Conservation (phyloP, 2,329 filamentous ascomycete genomes). For the Cladosporium colombiae region DNA sequence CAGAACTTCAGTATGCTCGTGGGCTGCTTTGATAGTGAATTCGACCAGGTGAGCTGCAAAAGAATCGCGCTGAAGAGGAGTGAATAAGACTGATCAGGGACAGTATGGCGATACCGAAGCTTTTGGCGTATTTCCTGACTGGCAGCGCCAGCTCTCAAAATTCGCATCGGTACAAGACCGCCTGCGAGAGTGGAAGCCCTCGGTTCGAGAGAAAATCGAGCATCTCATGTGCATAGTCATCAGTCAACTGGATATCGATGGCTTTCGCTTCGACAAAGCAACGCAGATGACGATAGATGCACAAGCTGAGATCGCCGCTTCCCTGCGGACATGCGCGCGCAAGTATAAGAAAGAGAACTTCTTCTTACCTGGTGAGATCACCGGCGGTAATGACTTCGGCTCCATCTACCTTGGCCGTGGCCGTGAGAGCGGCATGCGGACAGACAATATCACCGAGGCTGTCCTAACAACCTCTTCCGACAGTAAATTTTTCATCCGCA, state of each 20-base stretch:
- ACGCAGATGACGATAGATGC: constrained; percentile 64
- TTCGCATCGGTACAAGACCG: constrained; percentile 69
- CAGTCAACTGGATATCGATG: constrained; percentile 64
- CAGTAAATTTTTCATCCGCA: constrained; percentile 52
- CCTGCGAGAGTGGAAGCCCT: constrained; percentile 63
- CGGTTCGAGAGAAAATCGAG: constrained; percentile 58
- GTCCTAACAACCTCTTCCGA: constrained; percentile 52
- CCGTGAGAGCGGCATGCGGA: constrained; percentile 56
- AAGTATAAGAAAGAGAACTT: constrained; percentile 62
- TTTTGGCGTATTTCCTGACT: constrained; percentile 64
- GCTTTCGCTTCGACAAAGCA: constrained; percentile 67
- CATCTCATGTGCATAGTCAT: constrained; percentile 66
- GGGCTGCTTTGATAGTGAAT: constrained; percentile 64
- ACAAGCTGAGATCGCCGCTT: constrained; percentile 58
- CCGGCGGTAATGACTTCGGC: constrained; percentile 59
- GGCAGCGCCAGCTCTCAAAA: constrained; percentile 64
- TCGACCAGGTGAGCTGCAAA: constrained; percentile 44
- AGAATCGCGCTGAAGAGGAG: background rate
- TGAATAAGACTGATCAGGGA: constrained; percentile 32
- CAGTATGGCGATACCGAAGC: constrained; percentile 64
- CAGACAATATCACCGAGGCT: constrained; percentile 50
- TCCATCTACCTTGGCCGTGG: constrained; percentile 63
- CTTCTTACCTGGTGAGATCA: constrained; percentile 52
- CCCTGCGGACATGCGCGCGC: constrained; percentile 59
- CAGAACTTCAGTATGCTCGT: constrained; percentile 50